phyloP scores from a whole-genome alignment of 2,329 filamentous ascomycete genomes.

The Exophiala mesophila region DNA sequence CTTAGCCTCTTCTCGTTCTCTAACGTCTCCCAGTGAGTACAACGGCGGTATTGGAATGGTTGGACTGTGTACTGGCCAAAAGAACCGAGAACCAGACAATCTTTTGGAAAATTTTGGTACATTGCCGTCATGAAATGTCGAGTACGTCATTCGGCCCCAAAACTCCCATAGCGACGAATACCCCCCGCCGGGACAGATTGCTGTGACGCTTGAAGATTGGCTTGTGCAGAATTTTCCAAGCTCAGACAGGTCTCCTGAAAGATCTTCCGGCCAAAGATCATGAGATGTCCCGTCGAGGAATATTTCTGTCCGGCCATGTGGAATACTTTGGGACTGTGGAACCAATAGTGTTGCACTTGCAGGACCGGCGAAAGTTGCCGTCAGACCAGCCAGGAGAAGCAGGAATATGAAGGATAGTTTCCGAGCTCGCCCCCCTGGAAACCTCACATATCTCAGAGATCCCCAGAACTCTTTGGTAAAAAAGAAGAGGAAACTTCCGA shows the following conservation, averaged over 20 bases:
- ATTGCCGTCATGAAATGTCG: neutral
- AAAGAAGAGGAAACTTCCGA: slow-evolving; percentile 7
- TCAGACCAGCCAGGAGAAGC: slow-evolving; percentile 1
- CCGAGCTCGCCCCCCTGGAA: neutral
- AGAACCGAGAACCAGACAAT: slow-evolving; percentile 2
- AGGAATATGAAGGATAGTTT: neutral
- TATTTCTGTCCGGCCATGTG: neutral
- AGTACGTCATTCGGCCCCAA: slow-evolving; percentile 5
- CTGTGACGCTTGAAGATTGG: neutral
- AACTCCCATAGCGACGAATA: slow-evolving; percentile 1
- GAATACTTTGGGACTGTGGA: slow-evolving; percentile 4
- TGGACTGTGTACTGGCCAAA: slow-evolving; percentile 1
- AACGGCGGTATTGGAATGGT: slow-evolving; percentile 2
- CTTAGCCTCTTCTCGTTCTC: slow-evolving; percentile 9
- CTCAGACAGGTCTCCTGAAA: neutral
- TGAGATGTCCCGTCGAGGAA: neutral
- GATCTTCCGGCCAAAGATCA: slow-evolving; percentile 1
- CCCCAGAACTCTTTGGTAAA: slow-evolving; percentile 4
- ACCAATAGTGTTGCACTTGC: slow-evolving; percentile 5
- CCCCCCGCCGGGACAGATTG: slow-evolving; percentile 1
- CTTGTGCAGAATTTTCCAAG: neutral
- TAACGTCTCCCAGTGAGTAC: slow-evolving; percentile 4
- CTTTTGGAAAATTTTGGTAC: slow-evolving; percentile 2
- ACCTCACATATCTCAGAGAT: neutral
- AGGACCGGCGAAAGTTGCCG: slow-evolving; percentile 5